Evolutionary conservation across 768 basidiomycete genomes (phyloP).

Genomic region (Dentipellis fragilis): DNA sequence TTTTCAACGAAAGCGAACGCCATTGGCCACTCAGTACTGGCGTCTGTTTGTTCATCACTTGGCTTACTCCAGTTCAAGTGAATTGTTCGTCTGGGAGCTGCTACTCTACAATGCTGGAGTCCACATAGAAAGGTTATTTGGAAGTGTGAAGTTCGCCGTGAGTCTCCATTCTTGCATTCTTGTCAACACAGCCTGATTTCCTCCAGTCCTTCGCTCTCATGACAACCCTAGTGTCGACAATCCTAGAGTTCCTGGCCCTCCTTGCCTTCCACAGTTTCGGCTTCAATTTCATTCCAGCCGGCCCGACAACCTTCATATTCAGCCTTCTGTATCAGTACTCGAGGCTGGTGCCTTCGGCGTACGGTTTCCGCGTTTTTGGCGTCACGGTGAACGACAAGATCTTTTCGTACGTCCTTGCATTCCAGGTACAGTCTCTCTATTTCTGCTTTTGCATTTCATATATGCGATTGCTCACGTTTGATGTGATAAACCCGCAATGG

Average conservation of each 20-base stretch:
- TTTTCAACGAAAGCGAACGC: not conserved
- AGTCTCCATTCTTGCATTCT: conserved; percentile 18
- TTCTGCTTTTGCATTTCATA: not conserved
- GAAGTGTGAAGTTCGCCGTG: conserved; percentile 81
- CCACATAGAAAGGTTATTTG: conserved; percentile 77
- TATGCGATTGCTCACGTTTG: conserved; percentile 5
- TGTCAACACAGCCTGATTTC: conserved; percentile 6
- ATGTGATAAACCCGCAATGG: not conserved
- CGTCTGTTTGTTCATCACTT: conserved; percentile 64
- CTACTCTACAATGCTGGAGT: conserved; percentile 63
- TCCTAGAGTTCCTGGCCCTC: conserved; percentile 57
- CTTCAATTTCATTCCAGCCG: conserved; percentile 66
- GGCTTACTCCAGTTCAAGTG: conserved; percentile 76
- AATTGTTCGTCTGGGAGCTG: conserved; percentile 69
- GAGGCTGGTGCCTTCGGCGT: conserved; percentile 65
- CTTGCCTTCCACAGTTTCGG: conserved; percentile 57
- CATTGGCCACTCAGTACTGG: conserved; percentile 61
- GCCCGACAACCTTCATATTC: conserved; percentile 70
- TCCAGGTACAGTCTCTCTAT: conserved; percentile 41
- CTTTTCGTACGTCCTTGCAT: conserved; percentile 58
- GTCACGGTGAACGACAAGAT: conserved; percentile 69
- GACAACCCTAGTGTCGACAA: conserved; percentile 53
- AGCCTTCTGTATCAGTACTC: conserved; percentile 77
- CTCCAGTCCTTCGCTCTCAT: conserved; percentile 69
- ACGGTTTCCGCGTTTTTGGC: conserved; percentile 69